phyloP scores from a whole-genome alignment of 306 rosid species.

The Prunus dulcis region DNA sequence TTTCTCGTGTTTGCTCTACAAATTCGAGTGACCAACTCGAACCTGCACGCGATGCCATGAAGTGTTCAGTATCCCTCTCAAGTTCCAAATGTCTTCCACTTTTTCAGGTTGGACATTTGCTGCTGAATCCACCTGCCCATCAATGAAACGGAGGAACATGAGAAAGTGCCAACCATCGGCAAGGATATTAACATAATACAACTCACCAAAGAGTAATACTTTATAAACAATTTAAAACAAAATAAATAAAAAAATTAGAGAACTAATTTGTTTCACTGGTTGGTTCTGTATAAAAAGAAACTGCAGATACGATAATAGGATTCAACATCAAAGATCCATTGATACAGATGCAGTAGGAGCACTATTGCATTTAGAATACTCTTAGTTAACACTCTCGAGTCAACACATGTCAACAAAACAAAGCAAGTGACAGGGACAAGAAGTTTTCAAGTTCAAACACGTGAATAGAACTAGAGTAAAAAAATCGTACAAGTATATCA shows the following conservation, averaged over 20 bases:
- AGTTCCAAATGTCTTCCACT: slow-evolving; percentile 82
- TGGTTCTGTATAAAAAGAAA: too few relatives aligned
- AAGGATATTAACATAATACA: not conserved
- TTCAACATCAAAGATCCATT: too few relatives aligned
- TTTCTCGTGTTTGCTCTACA: slow-evolving; percentile 26
- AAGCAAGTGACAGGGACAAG: not conserved
- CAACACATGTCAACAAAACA: not conserved
- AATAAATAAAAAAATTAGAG: not conserved
- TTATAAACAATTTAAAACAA: too few relatives aligned
- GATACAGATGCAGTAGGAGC: not conserved
- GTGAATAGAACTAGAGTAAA: not conserved
- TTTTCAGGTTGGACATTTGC: slow-evolving; percentile 89
- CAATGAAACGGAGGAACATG: not conserved
- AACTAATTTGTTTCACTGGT: not conserved
- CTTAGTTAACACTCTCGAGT: not conserved
- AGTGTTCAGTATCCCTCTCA: slow-evolving; percentile 87
- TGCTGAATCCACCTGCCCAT: slow-evolving; percentile 78
- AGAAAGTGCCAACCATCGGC: not conserved
- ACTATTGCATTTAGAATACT: not conserved
- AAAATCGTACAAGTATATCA: not conserved
- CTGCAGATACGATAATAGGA: not conserved
- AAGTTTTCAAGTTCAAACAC: slow-evolving; percentile 1
- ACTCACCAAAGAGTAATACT: not conserved
- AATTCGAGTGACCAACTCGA: slow-evolving; percentile 67
- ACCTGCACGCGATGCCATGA: slow-evolving; percentile 87